Conservation (phyloP, 2,329 filamentous ascomycete species). For the Penicillium vulpinum region DNA sequence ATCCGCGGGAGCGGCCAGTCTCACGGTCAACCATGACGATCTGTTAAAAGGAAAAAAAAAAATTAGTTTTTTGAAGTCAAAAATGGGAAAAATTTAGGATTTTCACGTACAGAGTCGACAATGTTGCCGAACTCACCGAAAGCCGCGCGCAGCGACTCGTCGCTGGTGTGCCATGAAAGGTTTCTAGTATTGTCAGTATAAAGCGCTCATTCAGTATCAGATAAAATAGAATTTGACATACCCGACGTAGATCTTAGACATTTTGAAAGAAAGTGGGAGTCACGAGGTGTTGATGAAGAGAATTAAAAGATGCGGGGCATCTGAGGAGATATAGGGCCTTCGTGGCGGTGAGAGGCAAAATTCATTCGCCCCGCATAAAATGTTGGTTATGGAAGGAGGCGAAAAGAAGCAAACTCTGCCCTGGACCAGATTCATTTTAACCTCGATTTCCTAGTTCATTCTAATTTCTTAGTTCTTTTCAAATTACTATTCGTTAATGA, state of each 20-base stretch:
- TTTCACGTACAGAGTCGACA: constrained; percentile 13
- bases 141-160: constrained; percentile 9
- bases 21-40: constrained; percentile 20
- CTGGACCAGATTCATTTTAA: neutral
- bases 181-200: constrained; percentile 6
- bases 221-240: neutral
- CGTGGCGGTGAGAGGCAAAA: constrained; percentile 9
- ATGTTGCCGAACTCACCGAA: constrained; percentile 14
- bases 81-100: neutral
- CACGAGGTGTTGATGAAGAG: constrained; percentile 9
- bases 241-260: constrained; percentile 21
- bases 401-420: neutral
- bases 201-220: neutral
- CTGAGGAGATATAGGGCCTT: constrained; percentile 3
- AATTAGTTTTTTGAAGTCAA: neutral
- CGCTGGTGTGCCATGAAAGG: constrained; percentile 16
- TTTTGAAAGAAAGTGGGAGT: constrained; percentile 8
- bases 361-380: constrained; percentile 3
- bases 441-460: neutral
- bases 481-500: neutral
- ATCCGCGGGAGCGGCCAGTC: constrained; percentile 18
- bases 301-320: constrained; percentile 11
- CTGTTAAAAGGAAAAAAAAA: constrained; percentile 1
- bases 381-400: neutral
- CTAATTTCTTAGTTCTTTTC: neutral